Evolutionary conservation across 371 early-diverging fungal genomes (phyloP), one percentile per base, ranked within the genome.

Genomic region (Actinomortierella ambigua): DNA sequence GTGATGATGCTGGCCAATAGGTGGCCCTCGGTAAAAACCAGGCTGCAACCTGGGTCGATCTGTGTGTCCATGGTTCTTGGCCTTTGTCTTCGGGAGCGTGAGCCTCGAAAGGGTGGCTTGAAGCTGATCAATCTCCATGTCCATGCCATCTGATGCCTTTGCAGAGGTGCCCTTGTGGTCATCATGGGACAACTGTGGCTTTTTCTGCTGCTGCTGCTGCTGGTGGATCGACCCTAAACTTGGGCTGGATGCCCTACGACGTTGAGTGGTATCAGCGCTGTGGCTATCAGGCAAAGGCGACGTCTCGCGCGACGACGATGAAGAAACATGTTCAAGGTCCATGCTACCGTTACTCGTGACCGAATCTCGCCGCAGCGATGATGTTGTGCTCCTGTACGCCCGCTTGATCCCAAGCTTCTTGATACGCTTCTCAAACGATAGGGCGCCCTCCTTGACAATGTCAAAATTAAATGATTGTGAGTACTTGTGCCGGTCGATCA

Each of bases 401-500:
- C 53, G 40, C 3, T 29, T 56, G 43, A 34, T 4, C 4, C 34
- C 34, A 34, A 34, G 11, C 11, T 34, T 34, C 11, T 11, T 4
- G 34, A 57, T 48, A 13, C 79, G 78, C 53, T 80, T 75, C 26
- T 63, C 63, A 53, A 79, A 77, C 0, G 79, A 65, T 1, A 81
- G 29, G 29, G 80, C 71, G 3, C 89, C 89, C 0, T 81, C 83
- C 23, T 65, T 46, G 2, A 87, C 79, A n/a, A 91, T 66, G 29
- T 81, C 79, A 76, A 90, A 91, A 9, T 90, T 83, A 69, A 88
- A 93, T 17, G 76, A 61, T 22, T 52, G 63, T 17, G 92, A 89
- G 55, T 87, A 93, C 9, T 77, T 52, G 53, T 93, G 93, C 51
- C 84, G 81, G 23, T 87, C 84, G 50, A 89, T 82, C 53, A 91